Conservation (phyloP, 169 alveolate genomes). For the Cryptosporidium canis region DNA sequence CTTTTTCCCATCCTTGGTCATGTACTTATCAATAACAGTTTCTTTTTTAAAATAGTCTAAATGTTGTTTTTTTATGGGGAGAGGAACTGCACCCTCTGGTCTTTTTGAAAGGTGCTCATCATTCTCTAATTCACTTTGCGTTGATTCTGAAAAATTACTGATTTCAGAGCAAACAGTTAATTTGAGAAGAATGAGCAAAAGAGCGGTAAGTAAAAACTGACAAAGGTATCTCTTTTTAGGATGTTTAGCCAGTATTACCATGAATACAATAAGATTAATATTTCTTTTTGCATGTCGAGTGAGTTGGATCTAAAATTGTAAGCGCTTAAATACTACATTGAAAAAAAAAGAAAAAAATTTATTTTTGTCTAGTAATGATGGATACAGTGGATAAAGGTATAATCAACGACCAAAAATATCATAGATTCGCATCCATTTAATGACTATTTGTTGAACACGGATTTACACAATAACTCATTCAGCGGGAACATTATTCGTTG, state of each 20-base stretch:
- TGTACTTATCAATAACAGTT: slow-evolving; percentile 1
- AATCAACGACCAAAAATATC: too few relatives aligned
- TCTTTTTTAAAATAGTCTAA: slow-evolving; percentile 21
- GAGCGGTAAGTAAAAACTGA: not conserved
- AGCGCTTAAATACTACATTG: not conserved
- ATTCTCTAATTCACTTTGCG: not conserved
- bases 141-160: not conserved
- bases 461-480: not conserved
- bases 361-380: not conserved
- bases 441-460: not conserved
- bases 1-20: slow-evolving; percentile 18
- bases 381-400: not conserved
- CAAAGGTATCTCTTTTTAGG: not conserved
- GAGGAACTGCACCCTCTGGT: slow-evolving; percentile 24
- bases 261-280: not conserved
- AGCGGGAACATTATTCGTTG: not conserved
- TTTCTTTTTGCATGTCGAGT: not conserved
- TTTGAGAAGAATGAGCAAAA: not conserved
- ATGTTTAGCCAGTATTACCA: not conserved
- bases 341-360: not conserved
- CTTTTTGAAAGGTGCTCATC: not conserved
- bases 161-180: slow-evolving; percentile 26
- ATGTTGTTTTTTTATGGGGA: not conserved
- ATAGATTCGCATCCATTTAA: too few relatives aligned
- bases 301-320: slow-evolving; percentile 4